A percentile compares a stretch with the other conserved stretches of the same genome.
Evolutionary conservation across 2,329 filamentous ascomycete species (phyloP).

Genomic region (Claviceps maximensis): DNA sequence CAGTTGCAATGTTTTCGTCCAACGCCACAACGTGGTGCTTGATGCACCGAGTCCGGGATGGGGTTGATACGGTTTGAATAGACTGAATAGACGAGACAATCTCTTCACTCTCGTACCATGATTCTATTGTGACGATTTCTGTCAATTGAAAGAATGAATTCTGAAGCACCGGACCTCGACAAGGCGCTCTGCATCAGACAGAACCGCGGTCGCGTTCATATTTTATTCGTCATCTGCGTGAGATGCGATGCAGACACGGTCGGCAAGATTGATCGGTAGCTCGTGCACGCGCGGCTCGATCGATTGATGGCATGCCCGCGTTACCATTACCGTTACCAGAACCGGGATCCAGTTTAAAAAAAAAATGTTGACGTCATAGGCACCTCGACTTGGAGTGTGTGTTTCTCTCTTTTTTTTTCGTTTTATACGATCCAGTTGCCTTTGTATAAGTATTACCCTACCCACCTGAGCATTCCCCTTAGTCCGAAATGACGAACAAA

Average conservation of each 20-base stretch:
- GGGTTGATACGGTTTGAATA: too few species aligned
- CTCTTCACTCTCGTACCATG: too few species aligned
- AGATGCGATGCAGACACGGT: not conserved
- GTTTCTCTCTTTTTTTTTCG: not conserved
- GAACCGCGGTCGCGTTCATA: too few species aligned
- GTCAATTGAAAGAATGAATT: too few species aligned
- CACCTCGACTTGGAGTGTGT: not conserved
- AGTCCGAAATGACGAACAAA: not conserved
- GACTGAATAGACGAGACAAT: too few species aligned
- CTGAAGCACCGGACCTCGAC: too few species aligned
- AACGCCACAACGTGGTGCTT: too few species aligned
- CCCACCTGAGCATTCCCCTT: not conserved
- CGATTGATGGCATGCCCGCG: not conserved
- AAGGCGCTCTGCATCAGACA: too few species aligned
- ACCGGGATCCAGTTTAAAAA: not conserved
- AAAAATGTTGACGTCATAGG: slow-evolving; percentile 4
- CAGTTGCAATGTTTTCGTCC: too few species aligned
- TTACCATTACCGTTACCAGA: not conserved
- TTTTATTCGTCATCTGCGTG: not conserved
- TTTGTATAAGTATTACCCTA: not conserved
- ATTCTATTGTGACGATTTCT: too few species aligned
- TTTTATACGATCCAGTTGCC: not conserved
- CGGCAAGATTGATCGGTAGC: not conserved
- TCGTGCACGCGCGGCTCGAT: not conserved
- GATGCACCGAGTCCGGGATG: too few species aligned